Percentiles rank a stretch among this genome's conserved stretches.
Conservation (phyloP, 768 basidiomycete genomes). For the Mycena galericulata region DNA sequence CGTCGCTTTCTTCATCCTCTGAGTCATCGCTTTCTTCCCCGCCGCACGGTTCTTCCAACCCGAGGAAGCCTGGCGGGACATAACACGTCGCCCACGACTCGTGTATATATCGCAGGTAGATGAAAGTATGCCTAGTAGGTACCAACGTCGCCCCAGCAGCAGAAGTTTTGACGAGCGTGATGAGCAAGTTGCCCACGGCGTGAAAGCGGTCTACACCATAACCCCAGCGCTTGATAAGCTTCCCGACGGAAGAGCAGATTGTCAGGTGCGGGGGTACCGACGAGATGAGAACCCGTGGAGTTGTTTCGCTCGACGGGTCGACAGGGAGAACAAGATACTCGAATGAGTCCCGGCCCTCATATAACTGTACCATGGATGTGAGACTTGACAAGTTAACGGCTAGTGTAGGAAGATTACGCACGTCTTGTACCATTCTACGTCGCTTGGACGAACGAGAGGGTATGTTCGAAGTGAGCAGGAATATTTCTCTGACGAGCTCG, state of each 20-base stretch:
- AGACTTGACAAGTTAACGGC: not conserved
- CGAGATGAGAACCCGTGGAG: not conserved
- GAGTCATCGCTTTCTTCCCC: not conserved
- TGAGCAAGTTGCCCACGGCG: not conserved
- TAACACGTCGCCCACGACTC: not conserved
- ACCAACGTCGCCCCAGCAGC: not conserved
- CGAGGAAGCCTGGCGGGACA: conserved; percentile 6
- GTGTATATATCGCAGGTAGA: not conserved
- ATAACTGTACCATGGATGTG: not conserved
- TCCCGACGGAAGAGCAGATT: not conserved
- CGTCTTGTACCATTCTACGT: not conserved
- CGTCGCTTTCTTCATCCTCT: not conserved
- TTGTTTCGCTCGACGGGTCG: not conserved
- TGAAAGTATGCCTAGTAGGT: not conserved
- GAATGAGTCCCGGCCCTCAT: conserved; percentile 10
- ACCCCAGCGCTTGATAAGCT: conserved; percentile 5
- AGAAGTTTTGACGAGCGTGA: not conserved
- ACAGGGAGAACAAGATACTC: conserved; percentile 9
- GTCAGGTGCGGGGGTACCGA: conserved; percentile 13
- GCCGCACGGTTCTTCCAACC: not conserved
- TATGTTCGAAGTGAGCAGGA: not conserved
- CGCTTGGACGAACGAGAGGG: not conserved
- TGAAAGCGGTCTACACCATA: not conserved
- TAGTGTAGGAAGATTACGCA: not conserved
- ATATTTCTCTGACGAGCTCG: not conserved